Base-by-base conservation (phyloP, 139 green algal species). In the Pedinophyceae sp. region DNA sequence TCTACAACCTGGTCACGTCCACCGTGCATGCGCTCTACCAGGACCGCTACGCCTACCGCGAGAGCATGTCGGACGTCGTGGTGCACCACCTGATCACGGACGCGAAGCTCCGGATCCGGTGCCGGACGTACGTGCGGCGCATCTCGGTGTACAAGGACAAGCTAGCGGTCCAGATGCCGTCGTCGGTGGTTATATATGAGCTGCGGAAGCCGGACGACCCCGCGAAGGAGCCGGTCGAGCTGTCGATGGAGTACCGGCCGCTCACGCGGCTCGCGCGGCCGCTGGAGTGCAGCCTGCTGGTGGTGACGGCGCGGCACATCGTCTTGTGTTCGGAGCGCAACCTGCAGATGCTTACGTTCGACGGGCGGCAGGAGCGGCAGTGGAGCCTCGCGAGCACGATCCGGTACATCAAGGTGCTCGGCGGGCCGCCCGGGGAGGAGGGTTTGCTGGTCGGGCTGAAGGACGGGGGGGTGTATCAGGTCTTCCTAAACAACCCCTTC, bases 251-350 rank as follows among this genome's bases (percentile, higher is more conserved):
- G n/a, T n/a, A n/a, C n/a, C n/a, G n/a, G n/a, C n/a, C n/a, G n/a
- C n/a, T n/a, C n/a, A n/a, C n/a, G n/a, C n/a, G n/a, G n/a, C n/a
- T n/a, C n/a, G n/a, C n/a, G n/a, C n/a, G n/a, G n/a, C n/a, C n/a
- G n/a, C n/a, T 85, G 10, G 75, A 90, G 16, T 93, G 83, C 78
- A 84, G 88, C 66, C 67, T 89, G 60, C 70, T 93, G 59, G 75
- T 88, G n/a, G 72, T 89, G 1, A 83, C 79, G 17, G 66, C 50
- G 18, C 49, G 63, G 23, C 77, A 88, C 66, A 60, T 89, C 48
- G 71, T 83, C 27, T 75, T 88, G 29, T 93, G 78, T 59, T 75
- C 82, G 71, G 82, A 89, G 52, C 77, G 74, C 49, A 77, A 79
- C 66, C 66, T 92, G 57, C 81, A 88, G 65, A 62, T 87, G 55